Evolutionary conservation across 345 rosid species (phyloP).

Genomic region (Corchorus capsularis): DNA sequence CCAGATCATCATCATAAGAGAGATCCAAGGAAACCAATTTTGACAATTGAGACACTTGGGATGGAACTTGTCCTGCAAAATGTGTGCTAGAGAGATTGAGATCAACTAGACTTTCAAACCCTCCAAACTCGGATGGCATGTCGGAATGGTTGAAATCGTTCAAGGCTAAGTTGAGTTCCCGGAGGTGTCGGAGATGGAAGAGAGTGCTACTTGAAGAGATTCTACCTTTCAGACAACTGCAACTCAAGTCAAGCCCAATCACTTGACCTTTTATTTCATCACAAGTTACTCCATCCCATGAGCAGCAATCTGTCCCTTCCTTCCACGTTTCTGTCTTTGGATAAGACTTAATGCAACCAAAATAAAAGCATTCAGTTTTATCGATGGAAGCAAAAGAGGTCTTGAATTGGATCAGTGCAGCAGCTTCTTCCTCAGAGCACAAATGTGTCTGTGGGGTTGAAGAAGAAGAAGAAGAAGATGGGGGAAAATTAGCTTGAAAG

Average conservation of each 20-base stretch:
- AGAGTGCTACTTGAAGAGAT: slow-evolving; percentile 25
- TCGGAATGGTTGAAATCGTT: slow-evolving; percentile 25
- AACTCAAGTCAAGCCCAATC: slow-evolving; percentile 26
- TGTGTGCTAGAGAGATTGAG: slow-evolving; percentile 8
- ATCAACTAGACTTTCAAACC: slow-evolving; percentile 2
- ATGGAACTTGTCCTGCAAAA: slow-evolving; percentile 19
- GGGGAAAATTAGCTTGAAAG: not conserved
- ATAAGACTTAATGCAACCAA: not conserved
- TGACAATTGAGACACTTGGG: slow-evolving; percentile 14
- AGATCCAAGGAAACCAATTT: slow-evolving; percentile 27
- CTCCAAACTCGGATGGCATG: slow-evolving; percentile 9
- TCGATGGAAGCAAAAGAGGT: not conserved
- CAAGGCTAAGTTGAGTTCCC: slow-evolving; percentile 29
- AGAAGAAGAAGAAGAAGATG: not conserved
- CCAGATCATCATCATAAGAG: not conserved
- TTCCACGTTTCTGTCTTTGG: slow-evolving; percentile 23
- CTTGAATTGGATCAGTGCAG: not conserved
- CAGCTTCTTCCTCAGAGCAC: not conserved
- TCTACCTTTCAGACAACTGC: slow-evolving; percentile 8
- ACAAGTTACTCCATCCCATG: slow-evolving; percentile 34
- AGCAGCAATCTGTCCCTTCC: slow-evolving; percentile 29
- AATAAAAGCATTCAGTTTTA: too few relatives aligned
- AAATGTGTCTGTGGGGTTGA: not conserved
- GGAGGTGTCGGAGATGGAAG: slow-evolving; percentile 26
- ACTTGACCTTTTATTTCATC: slow-evolving; percentile 10